Conservation (phyloP, 2,329 filamentous ascomycete species). For the Nannizziopsis arthrosporioides region DNA sequence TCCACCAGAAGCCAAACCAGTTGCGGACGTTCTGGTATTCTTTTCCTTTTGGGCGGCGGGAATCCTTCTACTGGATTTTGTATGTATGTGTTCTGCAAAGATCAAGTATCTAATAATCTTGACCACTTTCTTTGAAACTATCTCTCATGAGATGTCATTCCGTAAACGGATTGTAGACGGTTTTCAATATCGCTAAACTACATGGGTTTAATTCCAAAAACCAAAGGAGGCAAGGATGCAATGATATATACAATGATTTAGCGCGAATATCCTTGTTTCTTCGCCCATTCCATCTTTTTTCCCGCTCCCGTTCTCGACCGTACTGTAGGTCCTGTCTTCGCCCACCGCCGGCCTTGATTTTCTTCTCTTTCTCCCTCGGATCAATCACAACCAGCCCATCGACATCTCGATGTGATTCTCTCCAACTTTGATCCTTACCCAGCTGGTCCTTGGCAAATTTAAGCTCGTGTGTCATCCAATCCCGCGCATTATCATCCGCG, state of each 20-base stretch:
- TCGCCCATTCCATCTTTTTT: conserved; percentile 27
- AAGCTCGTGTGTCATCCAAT: conserved; percentile 78
- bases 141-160: background rate
- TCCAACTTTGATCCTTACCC: conserved; percentile 82
- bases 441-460: conserved; percentile 80
- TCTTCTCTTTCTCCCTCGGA: conserved; percentile 68
- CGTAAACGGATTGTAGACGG: no score
- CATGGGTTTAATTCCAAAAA: background rate
- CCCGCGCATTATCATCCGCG: conserved; percentile 40
- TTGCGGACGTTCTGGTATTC: background rate
- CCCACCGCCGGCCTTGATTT: conserved; percentile 60
- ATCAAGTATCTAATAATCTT: background rate
- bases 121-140: background rate
- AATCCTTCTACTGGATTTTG: background rate
- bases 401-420: conserved; percentile 72
- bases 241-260: background rate
- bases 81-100: background rate
- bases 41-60: background rate
- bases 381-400: conserved; percentile 74
- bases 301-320: conserved; percentile 27
- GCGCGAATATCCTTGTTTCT: conserved; percentile 21
- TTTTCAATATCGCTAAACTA: background rate
- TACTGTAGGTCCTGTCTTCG: conserved; percentile 41
- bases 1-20: background rate
- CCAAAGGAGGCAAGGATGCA: background rate